phyloP scores from a whole-genome alignment of 2,329 filamentous ascomycete genomes.

The Colletotrichum tamarilloi region DNA sequence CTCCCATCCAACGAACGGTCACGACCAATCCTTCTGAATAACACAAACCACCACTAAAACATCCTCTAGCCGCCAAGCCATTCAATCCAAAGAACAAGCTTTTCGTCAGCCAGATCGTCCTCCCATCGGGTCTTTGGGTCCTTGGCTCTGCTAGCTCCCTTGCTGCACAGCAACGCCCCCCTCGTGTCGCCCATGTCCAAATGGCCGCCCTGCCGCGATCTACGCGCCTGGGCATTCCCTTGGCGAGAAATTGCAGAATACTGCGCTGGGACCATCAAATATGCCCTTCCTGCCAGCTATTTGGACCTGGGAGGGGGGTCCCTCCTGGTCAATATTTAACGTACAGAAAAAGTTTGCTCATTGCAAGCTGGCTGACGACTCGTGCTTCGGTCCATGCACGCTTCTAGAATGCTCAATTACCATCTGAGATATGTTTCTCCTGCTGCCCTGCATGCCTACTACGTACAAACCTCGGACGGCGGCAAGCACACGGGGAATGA shows the following conservation, averaged over 20 bases:
- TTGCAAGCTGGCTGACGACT: not conserved
- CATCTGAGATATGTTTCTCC: not conserved
- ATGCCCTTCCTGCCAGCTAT: not conserved
- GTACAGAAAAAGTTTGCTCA: not conserved
- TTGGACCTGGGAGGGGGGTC: too few relatives aligned
- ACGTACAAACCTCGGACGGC: not conserved
- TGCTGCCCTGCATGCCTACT: not conserved
- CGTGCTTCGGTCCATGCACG: not conserved
- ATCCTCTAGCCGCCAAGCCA: not conserved
- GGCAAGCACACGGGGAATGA: not conserved
- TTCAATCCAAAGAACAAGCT: slow-evolving; percentile 17
- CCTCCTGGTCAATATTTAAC: too few relatives aligned
- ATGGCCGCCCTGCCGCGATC: slow-evolving; percentile 17
- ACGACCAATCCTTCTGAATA: not conserved
- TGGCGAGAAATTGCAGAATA: slow-evolving; percentile 8
- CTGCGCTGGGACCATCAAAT: slow-evolving; percentile 2
- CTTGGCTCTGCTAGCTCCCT: slow-evolving; percentile 30
- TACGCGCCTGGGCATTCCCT: slow-evolving; percentile 34
- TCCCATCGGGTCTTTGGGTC: not conserved
- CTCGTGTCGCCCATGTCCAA: not conserved
- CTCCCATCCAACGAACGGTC: not conserved
- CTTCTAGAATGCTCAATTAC: not conserved
- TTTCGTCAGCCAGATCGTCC: slow-evolving; percentile 4
- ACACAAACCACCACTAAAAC: not conserved
- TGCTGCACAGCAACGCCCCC: slow-evolving; percentile 5